These are phyloP conservation scores for Mycocentrospora acerina DNA, from an alignment of 2,329 filamentous ascomycete genomes.

Conservation along the genomic window DNA sequence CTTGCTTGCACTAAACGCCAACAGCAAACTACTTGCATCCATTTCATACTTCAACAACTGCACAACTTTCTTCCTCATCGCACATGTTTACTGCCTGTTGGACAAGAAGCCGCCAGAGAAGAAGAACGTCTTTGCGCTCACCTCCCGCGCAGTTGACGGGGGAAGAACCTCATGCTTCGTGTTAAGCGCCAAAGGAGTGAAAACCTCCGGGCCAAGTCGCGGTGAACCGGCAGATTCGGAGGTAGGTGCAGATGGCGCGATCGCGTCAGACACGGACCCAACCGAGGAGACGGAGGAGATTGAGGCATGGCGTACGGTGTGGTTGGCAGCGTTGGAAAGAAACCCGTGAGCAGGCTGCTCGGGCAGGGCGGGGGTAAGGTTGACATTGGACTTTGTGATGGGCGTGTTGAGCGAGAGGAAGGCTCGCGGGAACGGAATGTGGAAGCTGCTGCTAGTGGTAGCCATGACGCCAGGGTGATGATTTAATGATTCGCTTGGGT, in stretches of 20 bases:
- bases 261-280: conserved; percentile 17
- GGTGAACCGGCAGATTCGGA: conserved; percentile 28
- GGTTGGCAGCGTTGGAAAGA: conserved; percentile 37
- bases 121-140: conserved; percentile 15
- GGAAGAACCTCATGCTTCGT: conserved; percentile 30
- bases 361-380: conserved; percentile 12
- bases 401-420: conserved; percentile 41
- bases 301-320: conserved; percentile 26
- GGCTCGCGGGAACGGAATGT: conserved; percentile 40
- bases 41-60: too few species aligned
- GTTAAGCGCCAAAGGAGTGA: conserved; percentile 40
- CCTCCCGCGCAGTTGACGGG: conserved; percentile 20
- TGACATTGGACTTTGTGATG: conserved; percentile 19
- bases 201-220: conserved; percentile 26
- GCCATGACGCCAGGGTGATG: conserved; percentile 36
- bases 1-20: too few species aligned
- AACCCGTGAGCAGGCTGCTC: conserved; percentile 34
- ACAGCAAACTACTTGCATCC: too few species aligned
- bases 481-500: conserved; percentile 9
- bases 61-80: not conserved
- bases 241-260: conserved; percentile 32
- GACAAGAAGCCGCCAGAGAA: conserved; percentile 32
- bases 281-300: conserved; percentile 30
- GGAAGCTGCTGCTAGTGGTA: conserved; percentile 34
- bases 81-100: conserved; percentile 28